Conservation (phyloP, 1,284 basidiomycete genomes). For the Malassezia restricta region DNA sequence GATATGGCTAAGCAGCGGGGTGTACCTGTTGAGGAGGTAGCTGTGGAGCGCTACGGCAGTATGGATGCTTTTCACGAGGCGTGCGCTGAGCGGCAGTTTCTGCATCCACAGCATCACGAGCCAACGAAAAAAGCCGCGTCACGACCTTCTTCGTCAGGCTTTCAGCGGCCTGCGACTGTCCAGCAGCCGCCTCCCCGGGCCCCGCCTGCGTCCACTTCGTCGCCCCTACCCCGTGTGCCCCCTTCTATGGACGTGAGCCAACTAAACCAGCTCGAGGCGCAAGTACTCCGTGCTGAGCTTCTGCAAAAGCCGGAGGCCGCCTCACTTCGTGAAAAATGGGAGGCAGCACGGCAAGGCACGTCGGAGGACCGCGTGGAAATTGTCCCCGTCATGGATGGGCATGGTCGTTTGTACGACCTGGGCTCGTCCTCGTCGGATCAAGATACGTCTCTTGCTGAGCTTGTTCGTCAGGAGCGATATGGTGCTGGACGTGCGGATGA, state of each 20-base stretch:
- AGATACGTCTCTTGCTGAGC: constrained; percentile 59
- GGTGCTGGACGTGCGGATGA: constrained; percentile 74
- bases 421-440: constrained; percentile 54
- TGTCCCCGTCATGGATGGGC: constrained; percentile 75
- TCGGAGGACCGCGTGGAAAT: constrained; percentile 2
- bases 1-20: constrained; percentile 75
- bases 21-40: constrained; percentile 64
- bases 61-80: constrained; percentile 77
- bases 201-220: neutral
- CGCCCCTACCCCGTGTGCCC: neutral
- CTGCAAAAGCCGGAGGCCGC: constrained; percentile 62
- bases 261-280: constrained; percentile 83
- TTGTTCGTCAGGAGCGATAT: constrained; percentile 83
- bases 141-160: neutral
- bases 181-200: neutral
- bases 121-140: constrained; percentile 2
- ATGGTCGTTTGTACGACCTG: constrained; percentile 78
- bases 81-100: constrained; percentile 64
- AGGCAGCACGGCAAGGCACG: constrained; percentile 51
- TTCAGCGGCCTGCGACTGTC: constrained; percentile 28
- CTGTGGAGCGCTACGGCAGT: constrained; percentile 54
- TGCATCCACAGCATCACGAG: constrained; percentile 54
- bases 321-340: constrained; percentile 69
- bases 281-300: constrained; percentile 78
- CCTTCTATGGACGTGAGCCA: constrained; percentile 49